Evolutionary conservation across 2,329 filamentous ascomycete species (phyloP).

Genomic region (Nothopassalora personata): DNA sequence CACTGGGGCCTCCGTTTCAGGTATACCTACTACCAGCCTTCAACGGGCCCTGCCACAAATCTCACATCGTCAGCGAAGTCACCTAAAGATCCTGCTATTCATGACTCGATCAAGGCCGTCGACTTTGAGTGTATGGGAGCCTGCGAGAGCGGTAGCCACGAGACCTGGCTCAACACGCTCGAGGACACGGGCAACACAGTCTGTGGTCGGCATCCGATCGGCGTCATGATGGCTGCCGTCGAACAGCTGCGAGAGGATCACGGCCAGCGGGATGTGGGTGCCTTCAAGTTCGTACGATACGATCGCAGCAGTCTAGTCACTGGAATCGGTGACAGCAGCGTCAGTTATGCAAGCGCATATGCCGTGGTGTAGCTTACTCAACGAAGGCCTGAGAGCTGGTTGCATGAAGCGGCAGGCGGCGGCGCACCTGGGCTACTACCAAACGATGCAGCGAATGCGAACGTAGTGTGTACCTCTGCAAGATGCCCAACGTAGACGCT

Average conservation of each 20-base stretch:
- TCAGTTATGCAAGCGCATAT: conserved; percentile 93
- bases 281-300: conserved; percentile 78
- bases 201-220: conserved; percentile 91
- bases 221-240: conserved; percentile 82
- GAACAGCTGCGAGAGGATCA: conserved; percentile 52
- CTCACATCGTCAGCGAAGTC: conserved; percentile 38
- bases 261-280: conserved; percentile 22
- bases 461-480: neutral
- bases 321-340: conserved; percentile 68
- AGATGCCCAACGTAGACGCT: neutral
- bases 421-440: neutral
- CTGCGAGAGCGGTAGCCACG: conserved; percentile 69
- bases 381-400: neutral
- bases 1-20: conserved; percentile 86
- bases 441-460: neutral
- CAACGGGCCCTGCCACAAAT: conserved; percentile 35
- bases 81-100: conserved; percentile 55
- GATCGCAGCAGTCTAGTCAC: conserved; percentile 75
- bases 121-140: conserved; percentile 81
- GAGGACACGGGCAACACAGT: conserved; percentile 79
- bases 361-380: conserved; percentile 48
- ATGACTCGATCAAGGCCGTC: conserved; percentile 76
- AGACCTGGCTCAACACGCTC: conserved; percentile 64
- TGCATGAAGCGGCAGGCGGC: neutral
- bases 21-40: conserved; percentile 71